These are phyloP conservation scores for Nemania diffusa DNA, from an alignment of 2,329 filamentous ascomycete genomes.

Conservation along the genomic window DNA sequence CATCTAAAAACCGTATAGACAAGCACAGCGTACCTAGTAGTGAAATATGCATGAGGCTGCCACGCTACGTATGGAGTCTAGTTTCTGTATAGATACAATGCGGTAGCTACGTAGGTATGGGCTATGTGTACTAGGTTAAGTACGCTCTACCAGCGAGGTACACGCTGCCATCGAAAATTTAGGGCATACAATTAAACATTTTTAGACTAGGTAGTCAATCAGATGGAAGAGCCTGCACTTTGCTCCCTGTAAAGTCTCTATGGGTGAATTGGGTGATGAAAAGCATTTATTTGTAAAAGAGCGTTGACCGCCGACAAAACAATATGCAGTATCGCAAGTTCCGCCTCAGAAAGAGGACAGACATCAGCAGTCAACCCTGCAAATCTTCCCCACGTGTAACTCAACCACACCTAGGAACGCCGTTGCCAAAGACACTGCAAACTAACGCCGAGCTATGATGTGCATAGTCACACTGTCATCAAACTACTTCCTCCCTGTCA, in stretches of 20 bases:
- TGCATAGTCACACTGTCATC: background rate
- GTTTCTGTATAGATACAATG: too few relatives aligned
- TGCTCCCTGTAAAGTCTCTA: too few relatives aligned
- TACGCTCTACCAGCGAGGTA: background rate
- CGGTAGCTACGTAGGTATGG: background rate
- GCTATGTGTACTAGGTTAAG: too few relatives aligned
- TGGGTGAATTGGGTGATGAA: background rate
- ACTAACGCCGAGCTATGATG: constrained; percentile 25
- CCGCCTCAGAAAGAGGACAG: background rate
- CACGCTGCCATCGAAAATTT: background rate
- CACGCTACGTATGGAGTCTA: too few relatives aligned
- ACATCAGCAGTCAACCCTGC: background rate
- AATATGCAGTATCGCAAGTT: background rate
- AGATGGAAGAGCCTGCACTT: too few relatives aligned
- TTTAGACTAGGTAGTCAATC: background rate
- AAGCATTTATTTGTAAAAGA: background rate
- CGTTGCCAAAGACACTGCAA: constrained; percentile 23
- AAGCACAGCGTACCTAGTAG: too few relatives aligned
- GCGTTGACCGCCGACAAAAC: background rate
- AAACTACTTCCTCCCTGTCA: background rate
- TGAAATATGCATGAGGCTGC: too few relatives aligned
- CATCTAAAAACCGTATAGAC: too few relatives aligned
- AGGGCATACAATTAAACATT: background rate
- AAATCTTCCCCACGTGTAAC: background rate
- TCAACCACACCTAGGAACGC: constrained; percentile 20